phyloP scores from a whole-genome alignment of 2,329 filamentous ascomycete genomes.

The Hypomyces rosellus region DNA sequence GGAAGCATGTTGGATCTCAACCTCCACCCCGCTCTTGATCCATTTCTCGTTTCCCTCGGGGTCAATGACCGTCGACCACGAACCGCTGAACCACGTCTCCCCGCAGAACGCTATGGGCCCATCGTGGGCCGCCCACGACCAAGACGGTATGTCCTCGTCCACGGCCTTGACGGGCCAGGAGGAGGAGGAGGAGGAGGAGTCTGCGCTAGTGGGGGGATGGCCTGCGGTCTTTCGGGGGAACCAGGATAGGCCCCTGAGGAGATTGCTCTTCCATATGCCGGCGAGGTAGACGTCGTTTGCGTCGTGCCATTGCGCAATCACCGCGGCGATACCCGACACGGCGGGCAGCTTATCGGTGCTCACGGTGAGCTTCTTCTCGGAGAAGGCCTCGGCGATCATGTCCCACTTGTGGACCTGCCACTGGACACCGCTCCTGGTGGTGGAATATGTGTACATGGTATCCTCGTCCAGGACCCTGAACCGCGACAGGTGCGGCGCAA shows the following conservation, averaged over 20 bases:
- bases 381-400: background rate
- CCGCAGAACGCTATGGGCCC: background rate
- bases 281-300: background rate
- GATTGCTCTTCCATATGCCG: constrained; percentile 1
- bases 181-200: too few species aligned
- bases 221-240: background rate
- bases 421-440: background rate
- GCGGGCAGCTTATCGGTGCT: background rate
- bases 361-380: background rate
- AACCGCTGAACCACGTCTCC: background rate
- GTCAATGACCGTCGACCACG: background rate
- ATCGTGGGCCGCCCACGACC: background rate
- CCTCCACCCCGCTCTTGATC: background rate
- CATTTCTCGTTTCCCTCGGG: background rate
- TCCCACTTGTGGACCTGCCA: background rate
- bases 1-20: background rate
- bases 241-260: background rate
- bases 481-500: background rate
- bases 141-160: background rate
- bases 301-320: background rate
- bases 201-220: background rate
- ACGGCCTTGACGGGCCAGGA: background rate
- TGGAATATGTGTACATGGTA: background rate
- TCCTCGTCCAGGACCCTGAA: background rate
- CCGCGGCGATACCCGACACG: background rate